phyloP scores from a whole-genome alignment of 2,329 filamentous ascomycete genomes.

The Penicillium sp. region DNA sequence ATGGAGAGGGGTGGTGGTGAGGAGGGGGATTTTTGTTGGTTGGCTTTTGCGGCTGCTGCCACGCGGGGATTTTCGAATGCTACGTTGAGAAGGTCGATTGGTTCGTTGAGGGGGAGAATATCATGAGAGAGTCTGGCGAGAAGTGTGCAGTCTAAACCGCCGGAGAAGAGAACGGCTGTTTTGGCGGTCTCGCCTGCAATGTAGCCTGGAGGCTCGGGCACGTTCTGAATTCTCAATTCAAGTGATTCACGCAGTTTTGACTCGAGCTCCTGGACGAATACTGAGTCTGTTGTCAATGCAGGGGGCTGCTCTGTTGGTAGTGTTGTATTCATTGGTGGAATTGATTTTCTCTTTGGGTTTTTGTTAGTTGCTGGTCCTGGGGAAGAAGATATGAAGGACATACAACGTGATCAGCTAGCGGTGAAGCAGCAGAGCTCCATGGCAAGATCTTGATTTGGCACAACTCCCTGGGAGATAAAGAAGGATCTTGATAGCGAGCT shows the following conservation, averaged over 20 bases:
- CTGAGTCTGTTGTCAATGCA: slow-evolving; percentile 42
- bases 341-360: slow-evolving; percentile 39
- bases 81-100: slow-evolving; percentile 88
- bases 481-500: slow-evolving; percentile 18
- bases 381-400: not conserved
- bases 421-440: slow-evolving; percentile 27
- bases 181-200: slow-evolving; percentile 32
- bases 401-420: slow-evolving; percentile 26
- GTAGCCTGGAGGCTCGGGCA: slow-evolving; percentile 58
- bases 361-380: slow-evolving; percentile 1
- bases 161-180: slow-evolving; percentile 85
- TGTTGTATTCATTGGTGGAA: slow-evolving; percentile 47
- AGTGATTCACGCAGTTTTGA: slow-evolving; percentile 62
- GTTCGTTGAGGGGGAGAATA: slow-evolving; percentile 64
- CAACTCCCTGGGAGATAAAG: slow-evolving; percentile 11
- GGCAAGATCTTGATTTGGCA: slow-evolving; percentile 29
- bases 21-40: slow-evolving; percentile 29
- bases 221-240: slow-evolving; percentile 61
- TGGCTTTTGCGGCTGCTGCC: slow-evolving; percentile 55
- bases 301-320: slow-evolving; percentile 33
- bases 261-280: slow-evolving; percentile 56
- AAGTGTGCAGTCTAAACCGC: slow-evolving; percentile 88
- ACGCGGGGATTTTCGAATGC: slow-evolving; percentile 91
- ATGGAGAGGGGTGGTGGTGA: slow-evolving; percentile 23
- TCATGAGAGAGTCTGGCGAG: slow-evolving; percentile 80